Conservation (phyloP, 1,284 basidiomycete species). For the Rhodotorula sp. region DNA sequence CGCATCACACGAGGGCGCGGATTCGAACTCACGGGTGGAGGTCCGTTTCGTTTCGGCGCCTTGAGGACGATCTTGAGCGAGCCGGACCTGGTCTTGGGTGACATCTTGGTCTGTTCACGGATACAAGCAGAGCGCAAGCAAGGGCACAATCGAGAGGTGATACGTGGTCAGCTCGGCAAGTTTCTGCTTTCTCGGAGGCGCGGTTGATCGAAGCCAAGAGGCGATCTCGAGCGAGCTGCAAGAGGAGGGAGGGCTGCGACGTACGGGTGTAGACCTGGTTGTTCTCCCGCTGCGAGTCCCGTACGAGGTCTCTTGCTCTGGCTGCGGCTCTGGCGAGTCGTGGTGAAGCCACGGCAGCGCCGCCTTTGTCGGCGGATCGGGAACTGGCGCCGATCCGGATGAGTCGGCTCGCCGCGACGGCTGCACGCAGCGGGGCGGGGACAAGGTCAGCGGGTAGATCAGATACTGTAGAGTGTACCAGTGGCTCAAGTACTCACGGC, state of each 20-base stretch:
- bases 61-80: conserved; percentile 13
- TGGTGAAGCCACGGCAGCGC: conserved; percentile 3
- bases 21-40: background rate
- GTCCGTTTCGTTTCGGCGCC: background rate
- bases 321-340: conserved; percentile 2
- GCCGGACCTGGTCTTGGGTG: background rate
- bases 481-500: background rate
- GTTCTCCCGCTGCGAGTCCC: conserved; percentile 1
- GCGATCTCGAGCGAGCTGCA: too few relatives aligned
- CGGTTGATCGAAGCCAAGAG: background rate
- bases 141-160: background rate
- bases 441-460: background rate
- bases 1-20: background rate
- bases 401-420: conserved; percentile 1
- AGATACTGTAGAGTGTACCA: fast-evolving
- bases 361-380: background rate
- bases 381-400: conserved; percentile 1
- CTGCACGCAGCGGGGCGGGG: background rate
- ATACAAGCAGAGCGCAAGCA: too few relatives aligned
- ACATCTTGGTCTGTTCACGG: background rate
- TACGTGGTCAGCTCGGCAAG: background rate
- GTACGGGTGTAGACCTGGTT: too few relatives aligned
- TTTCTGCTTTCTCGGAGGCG: background rate
- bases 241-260: too few relatives aligned
- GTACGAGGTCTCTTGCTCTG: background rate